Conservation (phyloP, 352 stramenopile species). For the Phytophthora citrophthora region DNA sequence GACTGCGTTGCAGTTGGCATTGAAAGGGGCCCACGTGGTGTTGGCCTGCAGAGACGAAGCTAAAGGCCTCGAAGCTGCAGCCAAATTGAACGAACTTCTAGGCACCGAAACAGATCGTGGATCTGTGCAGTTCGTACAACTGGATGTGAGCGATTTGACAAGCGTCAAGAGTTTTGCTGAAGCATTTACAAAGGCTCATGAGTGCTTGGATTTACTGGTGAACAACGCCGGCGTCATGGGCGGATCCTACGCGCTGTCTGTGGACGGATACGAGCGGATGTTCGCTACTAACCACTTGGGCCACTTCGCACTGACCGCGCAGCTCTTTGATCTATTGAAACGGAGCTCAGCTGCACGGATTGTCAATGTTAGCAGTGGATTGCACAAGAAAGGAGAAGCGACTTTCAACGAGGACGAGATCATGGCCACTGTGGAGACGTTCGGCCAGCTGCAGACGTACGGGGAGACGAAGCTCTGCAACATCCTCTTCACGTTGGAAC, state of each 20-base stretch:
- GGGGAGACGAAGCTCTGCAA: conserved; percentile 56
- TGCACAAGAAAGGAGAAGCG: conserved; percentile 29
- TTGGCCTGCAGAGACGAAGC: conserved; percentile 37
- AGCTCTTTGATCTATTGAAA: conserved; percentile 49
- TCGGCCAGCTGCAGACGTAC: conserved; percentile 44
- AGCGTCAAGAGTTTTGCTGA: conserved; percentile 44
- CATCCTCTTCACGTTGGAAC: conserved; percentile 54
- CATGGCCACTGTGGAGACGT: conserved; percentile 41
- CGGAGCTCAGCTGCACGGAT: conserved; percentile 28
- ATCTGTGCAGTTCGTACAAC: conserved; percentile 49
- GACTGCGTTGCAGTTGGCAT: conserved; percentile 34
- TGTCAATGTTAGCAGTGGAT: conserved; percentile 43
- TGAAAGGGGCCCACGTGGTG: conserved; percentile 37
- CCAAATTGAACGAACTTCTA: conserved; percentile 26
- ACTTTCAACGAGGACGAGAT: conserved; percentile 39
- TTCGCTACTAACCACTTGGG: conserved; percentile 71
- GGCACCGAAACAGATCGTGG: neutral
- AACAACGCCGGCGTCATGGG: conserved; percentile 76
- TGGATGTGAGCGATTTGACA: conserved; percentile 47
- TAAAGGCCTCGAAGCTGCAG: conserved; percentile 22
- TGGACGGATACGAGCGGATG: conserved; percentile 55
- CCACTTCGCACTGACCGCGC: conserved; percentile 56
- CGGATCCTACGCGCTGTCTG: conserved; percentile 34
- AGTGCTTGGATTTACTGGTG: conserved; percentile 59
- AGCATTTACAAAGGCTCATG: conserved; percentile 30